Conservation (phyloP, 345 rosid species). For the Arabidopsis arenosa region DNA sequence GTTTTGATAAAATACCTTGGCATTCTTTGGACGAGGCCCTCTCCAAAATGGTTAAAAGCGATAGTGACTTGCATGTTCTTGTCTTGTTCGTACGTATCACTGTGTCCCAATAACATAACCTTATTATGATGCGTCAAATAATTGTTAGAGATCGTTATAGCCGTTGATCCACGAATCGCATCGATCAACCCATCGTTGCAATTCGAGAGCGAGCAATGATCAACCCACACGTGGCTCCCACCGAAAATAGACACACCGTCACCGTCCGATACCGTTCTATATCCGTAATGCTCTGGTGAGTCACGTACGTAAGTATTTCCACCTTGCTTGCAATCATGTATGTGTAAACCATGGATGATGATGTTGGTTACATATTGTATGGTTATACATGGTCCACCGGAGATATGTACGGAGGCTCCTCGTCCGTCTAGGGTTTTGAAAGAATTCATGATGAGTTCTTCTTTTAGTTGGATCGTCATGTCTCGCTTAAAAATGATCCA, state of each 20-base stretch:
- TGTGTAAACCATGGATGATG: slow-evolving; percentile 71
- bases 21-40: slow-evolving; percentile 87
- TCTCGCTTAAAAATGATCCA: slow-evolving; percentile 80
- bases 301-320: slow-evolving; percentile 77
- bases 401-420: slow-evolving; percentile 77
- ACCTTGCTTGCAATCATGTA: slow-evolving; percentile 84
- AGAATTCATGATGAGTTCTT: slow-evolving; percentile 83
- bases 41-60: slow-evolving; percentile 87
- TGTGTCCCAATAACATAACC: slow-evolving; percentile 81
- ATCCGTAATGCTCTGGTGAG: slow-evolving; percentile 74
- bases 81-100: slow-evolving; percentile 68
- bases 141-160: slow-evolving; percentile 80
- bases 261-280: slow-evolving; percentile 76
- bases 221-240: slow-evolving; percentile 84
- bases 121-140: slow-evolving; percentile 83
- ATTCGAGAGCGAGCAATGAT: slow-evolving; percentile 74
- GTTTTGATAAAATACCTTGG: slow-evolving; percentile 58
- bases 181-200: slow-evolving; percentile 76
- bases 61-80: slow-evolving; percentile 88
- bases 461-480: slow-evolving; percentile 77
- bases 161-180: slow-evolving; percentile 75
- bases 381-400: slow-evolving; percentile 90
- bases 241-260: slow-evolving; percentile 85
- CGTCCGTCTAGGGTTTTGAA: slow-evolving; percentile 84
- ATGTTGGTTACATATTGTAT: slow-evolving; percentile 76